Percentiles rank a stretch among this genome's conserved stretches.
phyloP scores from a whole-genome alignment of 1,284 basidiomycete species.

The Cutaneotrichosporon cavernicola region DNA sequence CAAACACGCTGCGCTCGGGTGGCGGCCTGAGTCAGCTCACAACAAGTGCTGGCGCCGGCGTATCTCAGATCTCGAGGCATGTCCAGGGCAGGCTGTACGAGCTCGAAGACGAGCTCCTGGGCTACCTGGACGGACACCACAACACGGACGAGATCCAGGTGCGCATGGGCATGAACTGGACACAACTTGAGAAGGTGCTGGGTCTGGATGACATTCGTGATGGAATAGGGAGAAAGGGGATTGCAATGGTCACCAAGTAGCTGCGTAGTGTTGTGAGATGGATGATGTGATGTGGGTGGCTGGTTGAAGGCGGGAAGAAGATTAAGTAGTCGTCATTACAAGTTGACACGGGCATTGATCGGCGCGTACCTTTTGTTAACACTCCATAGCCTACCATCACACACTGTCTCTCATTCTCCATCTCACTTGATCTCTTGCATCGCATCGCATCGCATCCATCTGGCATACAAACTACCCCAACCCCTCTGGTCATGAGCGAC shows the following conservation, averaged over 20 bases:
- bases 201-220: conserved; percentile 41
- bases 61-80: conserved; percentile 17
- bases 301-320: too few species aligned
- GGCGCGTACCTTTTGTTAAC: background rate
- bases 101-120: conserved; percentile 58
- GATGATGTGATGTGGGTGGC: background rate
- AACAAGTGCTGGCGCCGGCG: conserved; percentile 12
- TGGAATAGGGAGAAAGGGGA: conserved; percentile 42
- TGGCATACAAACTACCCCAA: too few species aligned
- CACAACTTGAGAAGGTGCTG: conserved; percentile 73
- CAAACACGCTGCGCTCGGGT: conserved; percentile 20
- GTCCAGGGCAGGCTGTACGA: conserved; percentile 28
- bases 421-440: background rate
- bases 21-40: conserved; percentile 8
- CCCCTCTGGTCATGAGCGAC: background rate
- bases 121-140: conserved; percentile 78
- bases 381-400: too few species aligned
- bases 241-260: conserved; percentile 41
- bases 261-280: too few species aligned
- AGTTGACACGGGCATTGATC: background rate
- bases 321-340: too few species aligned
- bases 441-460: background rate
- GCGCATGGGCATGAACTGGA: conserved; percentile 78
- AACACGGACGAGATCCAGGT: conserved; percentile 88
- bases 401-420: too few species aligned